These are phyloP conservation scores for Arachis hypogaea DNA, from an alignment of 306 rosid genomes.

Conservation along the genomic window DNA sequence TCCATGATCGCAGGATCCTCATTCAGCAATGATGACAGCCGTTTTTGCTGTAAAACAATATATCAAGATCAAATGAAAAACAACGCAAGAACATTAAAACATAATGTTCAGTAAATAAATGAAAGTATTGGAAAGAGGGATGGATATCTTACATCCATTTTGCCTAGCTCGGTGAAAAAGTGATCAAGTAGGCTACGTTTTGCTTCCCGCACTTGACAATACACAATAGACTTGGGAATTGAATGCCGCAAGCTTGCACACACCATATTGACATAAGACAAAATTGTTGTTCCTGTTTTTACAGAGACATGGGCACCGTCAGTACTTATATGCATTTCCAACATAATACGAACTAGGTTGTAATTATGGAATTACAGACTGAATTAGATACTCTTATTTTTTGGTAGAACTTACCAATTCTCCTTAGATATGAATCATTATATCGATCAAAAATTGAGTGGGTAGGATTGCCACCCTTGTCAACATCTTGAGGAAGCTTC, in stretches of 20 bases:
- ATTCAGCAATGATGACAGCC: conserved; percentile 73
- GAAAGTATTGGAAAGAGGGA: conserved; percentile 1
- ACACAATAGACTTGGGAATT: conserved; percentile 85
- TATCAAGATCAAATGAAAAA: conserved; percentile 31
- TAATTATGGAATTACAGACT: neutral
- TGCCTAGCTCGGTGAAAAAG: conserved; percentile 82
- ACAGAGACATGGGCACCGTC: neutral
- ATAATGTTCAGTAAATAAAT: conserved; percentile 1
- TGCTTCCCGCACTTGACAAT: conserved; percentile 96
- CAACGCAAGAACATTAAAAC: neutral
- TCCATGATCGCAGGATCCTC: conserved; percentile 98
- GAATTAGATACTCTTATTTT: conserved; percentile 7
- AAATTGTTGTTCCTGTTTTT: conserved; percentile 71
- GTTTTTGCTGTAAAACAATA: conserved; percentile 58
- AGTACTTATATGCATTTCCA: conserved; percentile 20
- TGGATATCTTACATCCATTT: conserved; percentile 71
- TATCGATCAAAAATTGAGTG: conserved; percentile 95
- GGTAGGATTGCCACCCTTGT: conserved; percentile 97
- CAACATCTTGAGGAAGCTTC: conserved; percentile 93
- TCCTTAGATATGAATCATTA: conserved; percentile 84
- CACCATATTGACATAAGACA: conserved; percentile 92
- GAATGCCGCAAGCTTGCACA: conserved; percentile 79
- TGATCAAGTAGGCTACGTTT: conserved; percentile 86
- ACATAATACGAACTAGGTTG: conserved; percentile 32
- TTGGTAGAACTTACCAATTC: conserved; percentile 63